Base-by-base conservation (phyloP, 371 early-diverging fungal species). In the Apophysomyces elegans region DNA sequence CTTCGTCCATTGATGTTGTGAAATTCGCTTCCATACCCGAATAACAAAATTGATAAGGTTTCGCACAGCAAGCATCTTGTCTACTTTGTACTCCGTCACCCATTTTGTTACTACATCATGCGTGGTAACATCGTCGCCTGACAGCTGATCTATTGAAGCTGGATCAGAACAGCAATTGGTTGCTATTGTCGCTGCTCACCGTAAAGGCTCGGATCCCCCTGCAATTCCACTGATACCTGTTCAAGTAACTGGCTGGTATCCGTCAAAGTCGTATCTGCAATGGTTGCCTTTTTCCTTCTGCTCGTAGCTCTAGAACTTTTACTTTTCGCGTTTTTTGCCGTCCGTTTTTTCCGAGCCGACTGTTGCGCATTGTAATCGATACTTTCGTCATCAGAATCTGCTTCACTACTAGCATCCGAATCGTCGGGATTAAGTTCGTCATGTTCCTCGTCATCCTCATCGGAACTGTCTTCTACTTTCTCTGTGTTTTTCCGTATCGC, bases 41-140 rank as follows among this genome's bases (percentile, higher is more conserved):
- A 90, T 82, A 37, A 89, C 61, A 66, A 90, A 85, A 66, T 88
- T 88, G 50, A 92, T 71, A 37, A 92, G 56, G 2, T 84, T 74
- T 37, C 71, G 75, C 66, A 90, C 65, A 38, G 80, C 77, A 37
- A 44, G 54, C 3, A 43, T 32, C 38, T 76, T 68, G 8, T 77
- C 70, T 4, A 14, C 16, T 14, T 73, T 57, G 37, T 78, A 80
- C 12, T 69, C 16, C 12, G 59, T 58, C 9, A 74, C 58, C 78
- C 79, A 80, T 5, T 57, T 59, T 16, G 62, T 37, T 6, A 71
- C 75, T 5, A 78, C 21, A 2, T 66, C 69, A 1, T 83, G 79
- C 45, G 75, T 61, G 32, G 65, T 61, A 14, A 44, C 62, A 36
- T 39, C 46, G 18, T 21, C 37, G 8, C 11, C 56, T 11, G 67